Base-by-base conservation (phyloP, 805 yeast genomes). In the Candida silvicultrix region DNA sequence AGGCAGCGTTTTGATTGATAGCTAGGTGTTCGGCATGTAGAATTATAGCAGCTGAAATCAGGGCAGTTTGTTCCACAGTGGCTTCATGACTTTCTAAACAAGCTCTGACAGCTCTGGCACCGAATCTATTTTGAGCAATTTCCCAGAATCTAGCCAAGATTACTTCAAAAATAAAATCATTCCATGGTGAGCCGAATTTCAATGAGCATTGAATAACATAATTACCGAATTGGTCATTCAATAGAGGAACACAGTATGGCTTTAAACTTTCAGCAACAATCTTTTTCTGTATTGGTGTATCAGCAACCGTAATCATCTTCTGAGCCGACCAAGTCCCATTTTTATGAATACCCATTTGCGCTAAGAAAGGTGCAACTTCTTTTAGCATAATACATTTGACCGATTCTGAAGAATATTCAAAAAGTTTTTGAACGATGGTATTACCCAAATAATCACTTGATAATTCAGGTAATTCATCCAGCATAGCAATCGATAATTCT, bases 251-350 rank as follows among this genome's bases (percentile, higher is more conserved):
- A 41, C 94, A 78, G 59, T 85, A 89, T 1, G 95, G 94, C 49
- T 79, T 77, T 51, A 94, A 74, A 37, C 89, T 78, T 22, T 77
- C 70, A 9, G 83, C 81, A 39, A 94, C 85, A 42, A 85, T 62
- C 55, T 73, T 67, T 63, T 79, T 83, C 56, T 81, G 87, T 42
- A 78, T 74, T 39, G 74, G 80, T 42, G 80, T 80, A 51, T 74
- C 66, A 4, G 89, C 84, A 40, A 82, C 81, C 53, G 81, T 85
- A 55, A 94, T 89, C 65, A 94, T 83, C 65, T 92, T 94, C 65
- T 94, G 99, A 21, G 96, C 95, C 2, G 97, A 98, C 99, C 99
- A 94, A 5, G 99, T 94, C 50, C 99, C 99, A 64, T 94, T 94
- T 60, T 94, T 94, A 68, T 94, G 99, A 46, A 89, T 83, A 56